A percentile compares a stretch with the other conserved stretches of the same genome.
Conservation (phyloP, 352 stramenopile genomes). For the Phytophthora tubulina region DNA sequence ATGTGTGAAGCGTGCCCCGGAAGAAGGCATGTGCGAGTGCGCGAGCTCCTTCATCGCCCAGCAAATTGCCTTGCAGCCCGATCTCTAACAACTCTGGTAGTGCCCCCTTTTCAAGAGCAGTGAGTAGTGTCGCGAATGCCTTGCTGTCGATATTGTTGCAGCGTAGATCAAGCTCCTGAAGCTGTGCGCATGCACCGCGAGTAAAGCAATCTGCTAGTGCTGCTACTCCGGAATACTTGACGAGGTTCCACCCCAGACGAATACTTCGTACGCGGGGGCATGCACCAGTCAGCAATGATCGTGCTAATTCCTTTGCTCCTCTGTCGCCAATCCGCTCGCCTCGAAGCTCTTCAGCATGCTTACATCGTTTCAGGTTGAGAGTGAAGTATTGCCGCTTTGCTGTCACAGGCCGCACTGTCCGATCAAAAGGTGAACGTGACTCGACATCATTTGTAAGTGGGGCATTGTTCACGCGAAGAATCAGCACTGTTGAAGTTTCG, state of each 20-base stretch:
- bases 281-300: conserved; percentile 69
- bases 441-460: conserved; percentile 2
- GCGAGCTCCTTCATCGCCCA: conserved; percentile 70
- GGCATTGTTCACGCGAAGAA: conserved; percentile 60
- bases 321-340: conserved; percentile 67
- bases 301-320: conserved; percentile 64
- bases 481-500: conserved; percentile 62
- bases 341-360: conserved; percentile 68
- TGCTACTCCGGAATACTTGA: conserved; percentile 64
- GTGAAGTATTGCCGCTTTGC: conserved; percentile 73
- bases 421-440: background rate
- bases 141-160: conserved; percentile 71
- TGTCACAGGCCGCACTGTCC: background rate
- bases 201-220: conserved; percentile 65
- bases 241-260: conserved; percentile 72
- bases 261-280: conserved; percentile 70
- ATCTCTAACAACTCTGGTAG: conserved; percentile 65
- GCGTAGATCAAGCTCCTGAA: conserved; percentile 69
- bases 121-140: conserved; percentile 48
- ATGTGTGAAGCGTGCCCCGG: conserved; percentile 49
- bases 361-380: conserved; percentile 80
- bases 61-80: conserved; percentile 62
- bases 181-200: conserved; percentile 60
- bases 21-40: conserved; percentile 67
- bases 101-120: conserved; percentile 55